phyloP scores from a whole-genome alignment of 1,284 basidiomycete species.

The Termitomyces sp. region DNA sequence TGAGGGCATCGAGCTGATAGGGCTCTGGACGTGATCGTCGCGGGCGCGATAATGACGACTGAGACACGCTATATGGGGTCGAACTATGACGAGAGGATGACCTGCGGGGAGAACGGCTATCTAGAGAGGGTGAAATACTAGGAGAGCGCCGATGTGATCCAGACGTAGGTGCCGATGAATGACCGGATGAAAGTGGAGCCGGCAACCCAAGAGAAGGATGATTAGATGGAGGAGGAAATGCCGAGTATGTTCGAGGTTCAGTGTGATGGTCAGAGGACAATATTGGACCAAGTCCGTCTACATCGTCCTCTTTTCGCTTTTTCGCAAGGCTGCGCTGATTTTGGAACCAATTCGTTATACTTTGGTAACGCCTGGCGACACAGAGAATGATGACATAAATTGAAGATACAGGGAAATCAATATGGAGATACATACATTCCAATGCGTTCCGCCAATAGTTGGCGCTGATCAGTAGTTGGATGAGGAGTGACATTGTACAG shows the following conservation, averaged over 20 bases:
- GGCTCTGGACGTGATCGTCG: slow-evolving; percentile 73
- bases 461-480: slow-evolving; percentile 60
- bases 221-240: slow-evolving; percentile 42
- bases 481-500: slow-evolving; percentile 58
- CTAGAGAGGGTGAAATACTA: slow-evolving; percentile 32
- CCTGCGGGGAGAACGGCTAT: slow-evolving; percentile 34
- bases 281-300: slow-evolving; percentile 26
- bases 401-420: slow-evolving; percentile 20
- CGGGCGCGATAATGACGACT: slow-evolving; percentile 36
- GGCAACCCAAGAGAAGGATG: slow-evolving; percentile 36
- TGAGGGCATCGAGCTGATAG: slow-evolving; percentile 67
- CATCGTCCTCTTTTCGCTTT: slow-evolving; percentile 53
- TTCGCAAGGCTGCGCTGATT: slow-evolving; percentile 72
- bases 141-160: slow-evolving; percentile 24
- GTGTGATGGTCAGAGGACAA: slow-evolving; percentile 25
- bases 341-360: slow-evolving; percentile 80
- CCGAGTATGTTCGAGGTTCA: slow-evolving; percentile 38
- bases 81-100: slow-evolving; percentile 35
- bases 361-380: slow-evolving; percentile 61
- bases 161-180: slow-evolving; percentile 26
- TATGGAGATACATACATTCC: slow-evolving; percentile 57
- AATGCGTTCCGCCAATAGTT: slow-evolving; percentile 57
- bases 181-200: slow-evolving; percentile 16
- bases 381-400: slow-evolving; percentile 21
- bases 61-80: slow-evolving; percentile 41